phyloP scores from a whole-genome alignment of 768 basidiomycete genomes.

The Tylopilus plumbeoviolaceoides region DNA sequence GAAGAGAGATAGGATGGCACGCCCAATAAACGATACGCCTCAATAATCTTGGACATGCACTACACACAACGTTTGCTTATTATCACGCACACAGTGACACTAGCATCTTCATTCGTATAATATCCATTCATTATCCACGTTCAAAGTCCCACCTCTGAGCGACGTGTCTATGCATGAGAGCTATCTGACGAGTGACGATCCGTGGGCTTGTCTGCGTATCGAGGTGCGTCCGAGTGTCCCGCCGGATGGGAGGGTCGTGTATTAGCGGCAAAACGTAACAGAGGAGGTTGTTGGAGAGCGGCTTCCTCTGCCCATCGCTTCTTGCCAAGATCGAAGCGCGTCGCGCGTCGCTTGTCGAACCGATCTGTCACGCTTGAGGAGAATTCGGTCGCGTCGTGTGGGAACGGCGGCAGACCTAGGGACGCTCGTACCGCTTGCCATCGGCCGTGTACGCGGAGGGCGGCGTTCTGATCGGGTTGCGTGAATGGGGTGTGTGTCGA shows the following conservation, averaged over 20 bases:
- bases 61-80: conserved; percentile 15
- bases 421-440: conserved; percentile 32
- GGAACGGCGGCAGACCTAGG: conserved; percentile 26
- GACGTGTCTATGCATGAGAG: neutral
- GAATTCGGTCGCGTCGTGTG: conserved; percentile 6
- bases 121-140: neutral
- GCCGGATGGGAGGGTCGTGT: neutral
- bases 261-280: conserved; percentile 23
- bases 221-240: neutral
- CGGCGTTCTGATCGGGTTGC: neutral
- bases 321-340: neutral
- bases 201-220: neutral
- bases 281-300: conserved; percentile 7
- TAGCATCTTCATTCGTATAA: conserved; percentile 8
- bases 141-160: neutral
- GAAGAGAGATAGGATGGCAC: conserved; percentile 40
- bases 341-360: too few relatives aligned
- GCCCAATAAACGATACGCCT: neutral
- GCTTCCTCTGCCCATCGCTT: conserved; percentile 10
- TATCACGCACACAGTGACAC: conserved; percentile 8
- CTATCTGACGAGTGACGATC: neutral
- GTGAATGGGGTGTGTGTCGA: neutral
- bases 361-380: too few relatives aligned
- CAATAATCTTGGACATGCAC: conserved; percentile 9
- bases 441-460: conserved; percentile 25